phyloP scores from a whole-genome alignment of 2,329 filamentous ascomycete species.

The Fusarium buharicum region DNA sequence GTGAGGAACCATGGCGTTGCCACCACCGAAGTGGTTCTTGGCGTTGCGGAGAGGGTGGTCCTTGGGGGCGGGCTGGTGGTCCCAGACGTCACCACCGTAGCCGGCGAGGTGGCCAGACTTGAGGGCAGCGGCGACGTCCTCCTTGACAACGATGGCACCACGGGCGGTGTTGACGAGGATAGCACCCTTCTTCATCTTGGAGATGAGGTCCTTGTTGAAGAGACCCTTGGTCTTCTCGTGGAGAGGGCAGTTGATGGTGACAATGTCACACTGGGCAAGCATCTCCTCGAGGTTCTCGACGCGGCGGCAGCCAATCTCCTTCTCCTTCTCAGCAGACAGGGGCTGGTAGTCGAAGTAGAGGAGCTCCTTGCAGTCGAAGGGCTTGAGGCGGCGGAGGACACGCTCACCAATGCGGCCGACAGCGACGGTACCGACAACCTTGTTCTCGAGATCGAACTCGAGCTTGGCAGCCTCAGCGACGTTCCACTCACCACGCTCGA shows the following conservation, averaged over 20 bases:
- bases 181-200: conserved; percentile 98
- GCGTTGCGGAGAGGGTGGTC: conserved; percentile 93
- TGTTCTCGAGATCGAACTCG: conserved; percentile 96
- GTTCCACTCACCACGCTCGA: conserved; percentile 90
- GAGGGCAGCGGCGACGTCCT: conserved; percentile 94
- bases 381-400: conserved; percentile 93
- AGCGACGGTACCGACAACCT: conserved; percentile 97
- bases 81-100: conserved; percentile 93
- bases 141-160: conserved; percentile 98
- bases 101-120: conserved; percentile 90
- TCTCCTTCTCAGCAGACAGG: conserved; percentile 83
- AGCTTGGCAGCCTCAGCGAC: conserved; percentile 97
- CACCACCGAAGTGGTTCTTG: conserved; percentile 94
- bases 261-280: conserved; percentile 91
- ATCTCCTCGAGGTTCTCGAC: conserved; percentile 93
- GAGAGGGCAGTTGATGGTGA: conserved; percentile 99
- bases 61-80: conserved; percentile 94
- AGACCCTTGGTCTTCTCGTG: conserved; percentile 97
- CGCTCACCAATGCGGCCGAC: conserved; percentile 98
- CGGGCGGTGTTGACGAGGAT: conserved; percentile 99
- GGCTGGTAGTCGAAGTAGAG: conserved; percentile 99
- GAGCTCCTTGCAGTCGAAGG: conserved; percentile 99
- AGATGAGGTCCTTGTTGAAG: conserved; percentile 98
- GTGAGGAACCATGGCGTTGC: conserved; percentile 98
- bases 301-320: conserved; percentile 93